Evolutionary conservation across 2,329 filamentous ascomycete genomes (phyloP), one percentile per base, ranked within the genome.

Genomic region (Pseudogymnoascus sp.): DNA sequence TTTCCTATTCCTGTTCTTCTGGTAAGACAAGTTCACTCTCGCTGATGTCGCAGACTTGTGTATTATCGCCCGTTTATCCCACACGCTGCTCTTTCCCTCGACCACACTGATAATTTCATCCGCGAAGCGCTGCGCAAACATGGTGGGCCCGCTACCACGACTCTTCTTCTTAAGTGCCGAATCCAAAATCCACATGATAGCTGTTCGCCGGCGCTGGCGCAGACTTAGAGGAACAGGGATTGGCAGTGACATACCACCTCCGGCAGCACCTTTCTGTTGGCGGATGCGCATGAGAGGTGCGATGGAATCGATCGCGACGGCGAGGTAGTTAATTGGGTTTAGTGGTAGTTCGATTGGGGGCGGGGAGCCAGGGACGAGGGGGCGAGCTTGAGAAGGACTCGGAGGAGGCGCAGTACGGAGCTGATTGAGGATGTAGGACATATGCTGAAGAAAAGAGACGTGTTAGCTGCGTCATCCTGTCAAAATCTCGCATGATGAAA

Each of bases 171-270:
- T 94, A 64, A 83, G 82, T 37, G 90, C 89, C n/a, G 84, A 81
- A 63, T 90, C 86, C 61, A 97, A 74, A 66, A 99, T 95, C 94
- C 94, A 99, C 72, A 82, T 77, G 65, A 96, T 87, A 1, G 92
- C 92, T 57, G 79, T 79, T 60, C 92, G 81, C 66, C 92, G 80
- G 63, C 92, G 82, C 72, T 95, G 88, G 62, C 90, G 82, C 64
- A 86, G 75, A 1, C 79, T 77, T 18, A 97, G 78, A 1, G 94
- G 92, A 19, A 86, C 79, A 0, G 94, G 94, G 34, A 96, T 81
- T 60, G 92, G 90, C 61, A 96, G 81, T 10, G 90, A 82, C 34
- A 83, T 81, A 73, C 94, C 94, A 77, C 94, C 94, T 74, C 92
- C 92, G 0, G 88, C 89, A 34, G 88, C 82, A 66, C 90, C 91